Base-by-base conservation (phyloP, 148 eudicot species). In the Camellia sinensis region DNA sequence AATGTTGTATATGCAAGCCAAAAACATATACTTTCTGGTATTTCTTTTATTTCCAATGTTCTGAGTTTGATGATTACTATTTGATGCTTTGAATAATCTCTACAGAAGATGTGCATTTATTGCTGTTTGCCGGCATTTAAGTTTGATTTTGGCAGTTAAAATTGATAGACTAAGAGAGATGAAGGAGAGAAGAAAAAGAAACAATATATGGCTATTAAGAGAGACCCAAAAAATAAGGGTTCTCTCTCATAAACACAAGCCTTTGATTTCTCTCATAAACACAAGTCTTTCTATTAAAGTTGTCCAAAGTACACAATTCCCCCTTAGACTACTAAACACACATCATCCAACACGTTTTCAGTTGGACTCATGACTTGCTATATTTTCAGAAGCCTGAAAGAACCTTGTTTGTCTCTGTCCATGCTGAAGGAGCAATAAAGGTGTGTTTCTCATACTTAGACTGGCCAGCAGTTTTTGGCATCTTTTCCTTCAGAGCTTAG, bases 381-480 rank as follows among this genome's bases (percentile, higher is more conserved):
- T 77, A 15, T 81, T 84, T 71, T 53, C 91, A 92, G 99, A 95
- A 90, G 84, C 91, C 86, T 83, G 90, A 88, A 86, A 92, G 92
- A 85, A 92, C 89, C 57, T 87, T 95, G 88, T 76, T 92, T 71
- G 83, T 93, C 72, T 88, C 97, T 69, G 93, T 95, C 81, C 97
- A 89, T 82, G 94, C 97, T 71, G 99, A 95, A 91, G 97, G 97
- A 81, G 99, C 94, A 80, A 81, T 89, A 78, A 95, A 95, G 97
- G 99, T 95, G 61, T 70, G 48, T 57, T 67, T 70, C 19, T 75
- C 15, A 64, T 54, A 63, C 43, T 54, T 74, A 7, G 6, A 37
- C 48, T 22, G 50, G 50, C 12, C 19, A 74, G 2, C 50, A n/a
- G 8, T 41, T 60, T 21, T 66, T 59, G 14, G 19, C 21, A 14